Evolutionary conservation across 2,329 filamentous ascomycete genomes (phyloP).

Genomic region (Sporothrix curviconia): DNA sequence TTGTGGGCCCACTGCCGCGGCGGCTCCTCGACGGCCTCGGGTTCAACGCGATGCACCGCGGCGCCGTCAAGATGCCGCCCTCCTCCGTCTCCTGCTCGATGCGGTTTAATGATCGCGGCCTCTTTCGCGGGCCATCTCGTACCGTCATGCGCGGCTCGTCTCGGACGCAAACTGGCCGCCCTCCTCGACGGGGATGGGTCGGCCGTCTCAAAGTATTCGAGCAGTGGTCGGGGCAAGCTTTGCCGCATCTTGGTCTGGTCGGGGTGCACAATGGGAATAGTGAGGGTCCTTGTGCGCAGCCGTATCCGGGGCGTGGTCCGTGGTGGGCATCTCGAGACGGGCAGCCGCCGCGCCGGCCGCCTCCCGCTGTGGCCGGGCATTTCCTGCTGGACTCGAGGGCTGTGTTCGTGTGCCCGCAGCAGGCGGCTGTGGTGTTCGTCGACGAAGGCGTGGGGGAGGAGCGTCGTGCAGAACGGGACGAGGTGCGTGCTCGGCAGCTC

Average conservation of each 20-base stretch:
- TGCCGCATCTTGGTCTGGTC: conserved; percentile 48
- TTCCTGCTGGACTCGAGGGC: conserved; percentile 24
- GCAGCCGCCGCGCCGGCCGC: conserved; percentile 4
- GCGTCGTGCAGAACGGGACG: conserved; percentile 15
- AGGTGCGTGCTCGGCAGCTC: conserved; percentile 1
- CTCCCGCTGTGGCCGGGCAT: conserved; percentile 16
- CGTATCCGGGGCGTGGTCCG: conserved; percentile 42
- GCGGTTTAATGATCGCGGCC: conserved; percentile 58
- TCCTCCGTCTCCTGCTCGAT: conserved; percentile 67
- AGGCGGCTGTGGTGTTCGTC: conserved; percentile 26
- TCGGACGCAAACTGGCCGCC: conserved; percentile 51
- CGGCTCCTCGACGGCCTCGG: conserved; percentile 66
- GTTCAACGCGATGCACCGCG: conserved; percentile 66
- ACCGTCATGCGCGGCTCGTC: conserved; percentile 52
- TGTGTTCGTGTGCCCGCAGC: conserved; percentile 34
- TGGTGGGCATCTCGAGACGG: conserved; percentile 17
- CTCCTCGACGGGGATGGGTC: conserved; percentile 48
- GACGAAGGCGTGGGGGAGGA: conserved; percentile 30
- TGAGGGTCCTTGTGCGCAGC: conserved; percentile 39
- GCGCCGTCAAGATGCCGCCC: conserved; percentile 67
- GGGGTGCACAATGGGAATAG: conserved; percentile 54
- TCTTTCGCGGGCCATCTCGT: conserved; percentile 61
- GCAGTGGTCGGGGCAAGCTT: conserved; percentile 48
- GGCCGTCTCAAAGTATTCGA: conserved; percentile 50
- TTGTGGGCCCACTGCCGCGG: conserved; percentile 76